phyloP scores from a whole-genome alignment of 306 rosid genomes.

The Rosa multiflora region DNA sequence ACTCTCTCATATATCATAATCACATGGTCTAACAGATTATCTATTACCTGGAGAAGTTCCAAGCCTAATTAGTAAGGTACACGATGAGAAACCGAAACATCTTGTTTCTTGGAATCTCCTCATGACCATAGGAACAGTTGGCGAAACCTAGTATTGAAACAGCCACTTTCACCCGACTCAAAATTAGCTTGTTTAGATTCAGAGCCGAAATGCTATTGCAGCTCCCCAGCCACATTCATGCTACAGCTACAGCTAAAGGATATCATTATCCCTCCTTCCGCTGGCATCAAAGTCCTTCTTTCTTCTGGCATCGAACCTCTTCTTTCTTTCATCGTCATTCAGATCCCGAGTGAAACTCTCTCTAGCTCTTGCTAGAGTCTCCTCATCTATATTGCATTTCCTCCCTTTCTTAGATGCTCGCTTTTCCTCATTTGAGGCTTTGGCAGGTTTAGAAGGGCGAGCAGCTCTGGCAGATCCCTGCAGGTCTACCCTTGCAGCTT shows the following conservation, averaged over 20 bases:
- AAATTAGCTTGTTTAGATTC: slow-evolving; percentile 30
- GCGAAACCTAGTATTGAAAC: slow-evolving; percentile 68
- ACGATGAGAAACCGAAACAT: slow-evolving; percentile 75
- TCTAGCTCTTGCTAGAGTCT: neutral
- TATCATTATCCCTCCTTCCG: slow-evolving; percentile 43
- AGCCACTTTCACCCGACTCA: slow-evolving; percentile 54
- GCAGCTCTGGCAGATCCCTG: slow-evolving; percentile 63
- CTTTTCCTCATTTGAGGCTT: slow-evolving; percentile 49
- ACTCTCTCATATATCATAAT: slow-evolving; percentile 25
- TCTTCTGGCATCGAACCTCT: slow-evolving; percentile 36
- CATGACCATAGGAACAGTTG: slow-evolving; percentile 22
- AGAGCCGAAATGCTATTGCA: slow-evolving; percentile 26
- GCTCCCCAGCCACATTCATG: slow-evolving; percentile 38
- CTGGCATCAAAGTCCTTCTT: slow-evolving; percentile 21
- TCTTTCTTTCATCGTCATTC: slow-evolving; percentile 13
- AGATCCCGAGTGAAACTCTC: neutral
- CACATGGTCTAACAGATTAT: slow-evolving; percentile 44
- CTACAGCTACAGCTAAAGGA: slow-evolving; percentile 20
- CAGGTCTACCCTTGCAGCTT: slow-evolving; percentile 79
- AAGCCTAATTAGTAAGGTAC: slow-evolving; percentile 64
- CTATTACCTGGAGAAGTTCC: slow-evolving; percentile 63
- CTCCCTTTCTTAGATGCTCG: slow-evolving; percentile 36
- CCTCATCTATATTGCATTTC: neutral
- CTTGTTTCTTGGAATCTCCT: slow-evolving; percentile 50
- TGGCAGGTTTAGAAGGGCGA: slow-evolving; percentile 45